A percentile compares a stretch with the other conserved stretches of the same genome.
phyloP scores from a whole-genome alignment of 176 grass and related monocot species.

The Eragrostis curvula region DNA sequence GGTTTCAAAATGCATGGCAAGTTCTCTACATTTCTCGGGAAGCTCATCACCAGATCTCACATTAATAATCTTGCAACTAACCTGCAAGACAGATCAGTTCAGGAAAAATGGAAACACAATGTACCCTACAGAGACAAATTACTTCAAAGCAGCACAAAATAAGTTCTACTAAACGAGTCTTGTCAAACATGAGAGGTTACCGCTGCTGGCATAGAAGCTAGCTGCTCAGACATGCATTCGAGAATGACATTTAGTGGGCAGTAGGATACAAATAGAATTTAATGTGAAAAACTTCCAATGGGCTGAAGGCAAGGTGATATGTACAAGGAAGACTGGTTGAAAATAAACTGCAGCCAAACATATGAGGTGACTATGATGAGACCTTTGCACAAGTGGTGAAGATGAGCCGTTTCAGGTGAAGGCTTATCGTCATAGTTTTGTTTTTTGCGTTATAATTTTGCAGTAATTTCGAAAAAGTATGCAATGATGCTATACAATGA shows the following conservation, averaged over 20 bases:
- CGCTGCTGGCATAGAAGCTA: neutral
- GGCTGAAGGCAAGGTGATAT: neutral
- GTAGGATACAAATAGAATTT: neutral
- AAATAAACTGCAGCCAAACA: neutral
- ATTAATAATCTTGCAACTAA: conserved; percentile 90
- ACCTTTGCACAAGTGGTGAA: neutral
- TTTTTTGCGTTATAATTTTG: neutral
- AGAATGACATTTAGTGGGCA: neutral
- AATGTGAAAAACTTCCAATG: neutral
- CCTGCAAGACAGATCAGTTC: conserved; percentile 50
- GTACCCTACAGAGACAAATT: neutral
- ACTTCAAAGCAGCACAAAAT: neutral
- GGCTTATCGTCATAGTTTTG: neutral
- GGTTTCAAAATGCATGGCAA: conserved; percentile 89
- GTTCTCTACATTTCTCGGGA: conserved; percentile 98
- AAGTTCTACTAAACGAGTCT: neutral
- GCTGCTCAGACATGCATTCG: neutral
- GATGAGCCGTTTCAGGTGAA: neutral
- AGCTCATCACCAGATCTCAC: conserved; percentile 97
- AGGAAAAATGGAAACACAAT: conserved; percentile 10
- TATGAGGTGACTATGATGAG: neutral
- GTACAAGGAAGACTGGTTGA: neutral
- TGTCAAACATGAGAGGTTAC: neutral
- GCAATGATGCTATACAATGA: neutral
- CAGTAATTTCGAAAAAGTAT: neutral